A percentile compares a stretch with the other conserved stretches of the same genome.
Conservation (phyloP, 441 rosid species). For the Sinapis alba region DNA sequence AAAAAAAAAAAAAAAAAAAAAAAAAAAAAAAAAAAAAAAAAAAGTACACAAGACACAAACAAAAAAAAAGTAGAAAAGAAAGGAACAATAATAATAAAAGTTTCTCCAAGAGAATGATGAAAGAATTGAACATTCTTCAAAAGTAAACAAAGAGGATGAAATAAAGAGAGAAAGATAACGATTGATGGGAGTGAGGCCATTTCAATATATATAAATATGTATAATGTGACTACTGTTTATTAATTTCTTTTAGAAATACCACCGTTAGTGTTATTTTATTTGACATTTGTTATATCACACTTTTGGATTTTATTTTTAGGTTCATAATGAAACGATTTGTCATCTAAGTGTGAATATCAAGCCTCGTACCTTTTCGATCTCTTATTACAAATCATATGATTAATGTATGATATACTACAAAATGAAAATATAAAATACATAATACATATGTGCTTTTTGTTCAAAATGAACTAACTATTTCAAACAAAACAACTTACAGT, state of each 20-base stretch:
- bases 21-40: slow-evolving; percentile 17
- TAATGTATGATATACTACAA: background rate
- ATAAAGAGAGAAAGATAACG: slow-evolving; percentile 36
- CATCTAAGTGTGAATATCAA: slow-evolving; percentile 16
- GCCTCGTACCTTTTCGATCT: background rate
- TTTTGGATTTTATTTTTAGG: background rate
- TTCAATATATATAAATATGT: background rate
- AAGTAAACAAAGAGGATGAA: slow-evolving; percentile 42
- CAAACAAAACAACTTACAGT: background rate
- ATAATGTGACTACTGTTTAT: background rate
- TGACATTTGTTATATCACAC: slow-evolving; percentile 8
- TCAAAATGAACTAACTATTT: background rate
- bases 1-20: slow-evolving; percentile 32
- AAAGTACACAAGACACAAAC: slow-evolving; percentile 6
- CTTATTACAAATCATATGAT: background rate
- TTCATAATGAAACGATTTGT: slow-evolving; percentile 1
- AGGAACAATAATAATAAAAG: slow-evolving; percentile 37
- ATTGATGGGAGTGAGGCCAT: slow-evolving; percentile 35
- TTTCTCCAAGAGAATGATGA: slow-evolving; percentile 65
- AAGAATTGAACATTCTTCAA: slow-evolving; percentile 58
- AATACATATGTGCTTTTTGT: slow-evolving; percentile 1
- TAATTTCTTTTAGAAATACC: slow-evolving; percentile 12
- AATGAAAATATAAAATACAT: background rate
- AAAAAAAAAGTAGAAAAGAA: slow-evolving; percentile 33
- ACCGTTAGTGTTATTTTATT: slow-evolving; percentile 16